Conservation (phyloP, 257 asterid genomes). For the Catharanthus roseus region DNA sequence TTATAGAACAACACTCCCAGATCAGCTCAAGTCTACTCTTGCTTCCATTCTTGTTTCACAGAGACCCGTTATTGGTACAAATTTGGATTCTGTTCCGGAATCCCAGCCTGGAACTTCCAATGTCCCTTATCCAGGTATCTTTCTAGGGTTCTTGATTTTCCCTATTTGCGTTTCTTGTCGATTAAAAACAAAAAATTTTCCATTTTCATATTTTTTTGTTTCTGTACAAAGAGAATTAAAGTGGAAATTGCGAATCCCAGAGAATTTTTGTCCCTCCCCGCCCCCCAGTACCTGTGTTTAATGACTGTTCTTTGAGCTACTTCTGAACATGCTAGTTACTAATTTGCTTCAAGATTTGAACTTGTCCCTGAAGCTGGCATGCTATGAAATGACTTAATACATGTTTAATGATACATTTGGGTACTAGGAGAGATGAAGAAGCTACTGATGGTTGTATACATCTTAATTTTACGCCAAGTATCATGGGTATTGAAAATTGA, state of each 20-base stretch:
- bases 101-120: constrained; percentile 25
- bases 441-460: neutral
- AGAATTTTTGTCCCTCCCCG: no score
- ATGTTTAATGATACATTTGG: neutral
- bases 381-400: neutral
- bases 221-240: neutral
- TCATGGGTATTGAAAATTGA: neutral
- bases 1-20: constrained; percentile 47
- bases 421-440: neutral
- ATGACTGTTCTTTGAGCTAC: no score
- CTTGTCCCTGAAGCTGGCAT: neutral
- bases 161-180: neutral
- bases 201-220: neutral
- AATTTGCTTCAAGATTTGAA: no score
- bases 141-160: constrained; percentile 6
- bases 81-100: constrained; percentile 22
- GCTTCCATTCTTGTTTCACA: constrained; percentile 50
- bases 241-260: no score
- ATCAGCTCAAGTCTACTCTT: constrained; percentile 43
- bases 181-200: neutral
- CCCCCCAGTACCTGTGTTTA: no score
- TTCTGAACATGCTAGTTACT: neutral
- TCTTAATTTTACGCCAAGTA: neutral
- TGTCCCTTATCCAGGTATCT: constrained; percentile 29
- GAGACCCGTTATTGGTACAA: constrained; percentile 33